These are phyloP conservation scores for Fusarium praegraminearum DNA, from an alignment of 2,329 filamentous ascomycete genomes.

Conservation along the genomic window DNA sequence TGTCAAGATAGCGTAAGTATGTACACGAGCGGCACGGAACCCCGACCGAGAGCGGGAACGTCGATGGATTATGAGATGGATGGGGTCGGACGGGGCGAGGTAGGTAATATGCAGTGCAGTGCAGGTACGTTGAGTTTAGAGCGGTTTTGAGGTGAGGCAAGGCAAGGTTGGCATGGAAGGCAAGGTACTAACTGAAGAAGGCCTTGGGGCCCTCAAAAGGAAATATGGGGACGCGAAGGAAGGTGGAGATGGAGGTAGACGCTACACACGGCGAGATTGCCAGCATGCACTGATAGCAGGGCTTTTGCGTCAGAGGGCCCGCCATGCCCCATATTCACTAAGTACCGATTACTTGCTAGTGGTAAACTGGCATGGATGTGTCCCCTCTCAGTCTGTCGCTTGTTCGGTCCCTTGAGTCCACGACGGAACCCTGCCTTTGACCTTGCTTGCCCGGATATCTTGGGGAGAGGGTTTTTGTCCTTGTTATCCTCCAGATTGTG, in stretches of 20 bases:
- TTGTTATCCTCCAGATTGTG: constrained; percentile 15
- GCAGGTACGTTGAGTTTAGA: constrained; percentile 43
- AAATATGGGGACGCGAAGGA: constrained; percentile 31
- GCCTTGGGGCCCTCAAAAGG: constrained; percentile 19
- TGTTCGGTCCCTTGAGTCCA: constrained; percentile 33
- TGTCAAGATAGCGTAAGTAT: constrained; percentile 34
- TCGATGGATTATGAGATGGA: constrained; percentile 41
- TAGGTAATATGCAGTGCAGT: constrained; percentile 24
- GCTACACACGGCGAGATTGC: constrained; percentile 26
- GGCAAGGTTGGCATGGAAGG: constrained; percentile 30
- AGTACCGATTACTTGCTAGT: constrained; percentile 22
- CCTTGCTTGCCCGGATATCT: neutral
- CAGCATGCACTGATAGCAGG: constrained; percentile 20
- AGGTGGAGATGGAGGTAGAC: constrained; percentile 29
- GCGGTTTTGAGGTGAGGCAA: constrained; percentile 40
- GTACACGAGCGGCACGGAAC: constrained; percentile 42
- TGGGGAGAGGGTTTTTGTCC: constrained; percentile 19
- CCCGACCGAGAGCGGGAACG: constrained; percentile 41
- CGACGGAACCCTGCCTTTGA: constrained; percentile 19
- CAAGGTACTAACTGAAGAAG: constrained; percentile 38
- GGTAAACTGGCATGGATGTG: constrained; percentile 3
- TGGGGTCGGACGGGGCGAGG: constrained; percentile 45
- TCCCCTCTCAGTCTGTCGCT: constrained; percentile 29
- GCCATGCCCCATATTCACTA: constrained; percentile 10
- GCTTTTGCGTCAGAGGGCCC: constrained; percentile 13